These are phyloP conservation scores for Linnemannia schmuckeri DNA, from an alignment of 192 early-diverging fungal species.

Conservation along the genomic window DNA sequence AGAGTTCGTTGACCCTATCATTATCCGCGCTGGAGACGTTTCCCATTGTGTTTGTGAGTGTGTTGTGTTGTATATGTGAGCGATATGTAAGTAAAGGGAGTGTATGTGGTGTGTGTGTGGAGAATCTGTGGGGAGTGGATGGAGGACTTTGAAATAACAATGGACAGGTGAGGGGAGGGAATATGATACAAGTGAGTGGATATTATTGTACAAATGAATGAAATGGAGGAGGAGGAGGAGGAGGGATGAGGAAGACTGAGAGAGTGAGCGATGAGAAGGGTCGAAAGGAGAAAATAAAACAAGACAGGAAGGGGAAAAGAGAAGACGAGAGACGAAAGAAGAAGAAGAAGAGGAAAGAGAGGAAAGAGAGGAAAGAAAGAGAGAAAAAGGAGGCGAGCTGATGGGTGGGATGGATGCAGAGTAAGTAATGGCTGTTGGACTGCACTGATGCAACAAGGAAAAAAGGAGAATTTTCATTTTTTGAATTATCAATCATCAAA, in stretches of 20 bases:
- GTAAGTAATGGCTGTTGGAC: not conserved
- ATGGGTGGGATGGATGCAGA: not conserved
- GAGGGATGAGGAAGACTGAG: not conserved
- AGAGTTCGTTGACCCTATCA: conserved; percentile 42
- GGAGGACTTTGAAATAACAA: not conserved
- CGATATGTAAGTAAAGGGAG: not conserved
- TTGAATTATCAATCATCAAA: no score
- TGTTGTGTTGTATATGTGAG: not conserved
- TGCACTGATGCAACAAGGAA: not conserved
- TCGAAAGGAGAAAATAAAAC: not conserved
- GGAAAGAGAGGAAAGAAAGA: not conserved
- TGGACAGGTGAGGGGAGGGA: not conserved
- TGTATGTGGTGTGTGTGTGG: not conserved
- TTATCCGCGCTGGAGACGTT: conserved; percentile 52
- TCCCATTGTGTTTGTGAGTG: conserved; percentile 18
- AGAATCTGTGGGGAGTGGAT: not conserved
- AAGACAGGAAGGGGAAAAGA: not conserved
- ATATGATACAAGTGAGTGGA: not conserved
- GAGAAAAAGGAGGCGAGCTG: not conserved
- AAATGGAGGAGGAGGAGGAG: not conserved
- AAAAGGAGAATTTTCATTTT: not conserved
- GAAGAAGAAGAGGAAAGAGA: not conserved
- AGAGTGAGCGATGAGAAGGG: not conserved
- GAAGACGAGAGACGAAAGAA: not conserved
- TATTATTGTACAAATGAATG: not conserved